Evolutionary conservation across 495 filamentous ascomycete genomes (phyloP), one percentile per base, ranked within the genome.

Genomic region (Penicillium roqueforti): DNA sequence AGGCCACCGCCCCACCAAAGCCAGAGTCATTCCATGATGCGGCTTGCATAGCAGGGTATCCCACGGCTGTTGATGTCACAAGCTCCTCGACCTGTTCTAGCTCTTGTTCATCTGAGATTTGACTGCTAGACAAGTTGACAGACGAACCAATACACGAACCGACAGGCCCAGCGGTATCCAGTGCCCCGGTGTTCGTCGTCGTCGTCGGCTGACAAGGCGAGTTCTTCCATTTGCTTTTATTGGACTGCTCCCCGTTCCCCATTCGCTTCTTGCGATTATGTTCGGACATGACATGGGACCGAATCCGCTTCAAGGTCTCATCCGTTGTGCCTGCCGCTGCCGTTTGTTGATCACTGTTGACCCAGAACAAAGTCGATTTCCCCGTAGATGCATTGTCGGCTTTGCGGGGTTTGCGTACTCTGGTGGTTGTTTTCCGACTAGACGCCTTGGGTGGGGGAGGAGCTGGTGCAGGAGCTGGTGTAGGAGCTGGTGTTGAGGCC

Each of bases 251-350:
- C 3, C 71, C 76, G 39, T 65, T 76, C 18, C 75, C 73, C 36
- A 75, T 55, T 37, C 75, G 62, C 51, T 77, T 77, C 58, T 76
- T 77, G 53, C 75, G 72, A 60, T 77, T 77, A 54, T 77, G 75
- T 47, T 77, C 75, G 28, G 75, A 76, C 75, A 77, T 77, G 23
- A 77, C 75, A 69, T 77, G 75, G 20, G 75, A 77, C 16, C 75
- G 73, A 43, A 77, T 77, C 29, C 73, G 71, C 60, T 77, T 77
- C 55, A 77, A 61, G 2, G 73, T 77, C 34, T 76, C 73, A 38
- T 76, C 73, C 23, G 68, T 68, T 9, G 68, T 71, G 4, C 75
- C 75, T 45, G 64, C 61, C 3, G 71, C 62, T 6, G 70, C 73
- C 0, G 75, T 71, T 36, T 76, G 60, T 7, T 62, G 66, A 34